Percentiles rank a stretch among this genome's conserved stretches.
Conservation (phyloP, 495 filamentous ascomycete genomes). For the Aspergillus steynii region DNA sequence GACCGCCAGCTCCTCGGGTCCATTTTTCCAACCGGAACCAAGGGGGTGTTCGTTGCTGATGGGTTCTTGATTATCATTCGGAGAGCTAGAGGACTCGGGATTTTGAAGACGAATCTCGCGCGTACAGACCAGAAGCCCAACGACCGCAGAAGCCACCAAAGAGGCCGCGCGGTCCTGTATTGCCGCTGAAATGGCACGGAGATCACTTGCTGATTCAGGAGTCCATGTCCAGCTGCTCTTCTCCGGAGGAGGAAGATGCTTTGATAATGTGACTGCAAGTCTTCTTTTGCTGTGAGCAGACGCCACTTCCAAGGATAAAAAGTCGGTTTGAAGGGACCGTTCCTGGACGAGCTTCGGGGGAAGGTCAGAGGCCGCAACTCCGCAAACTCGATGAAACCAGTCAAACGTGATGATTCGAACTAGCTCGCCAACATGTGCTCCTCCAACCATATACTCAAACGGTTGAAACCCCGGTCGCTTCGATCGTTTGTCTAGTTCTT, state of each 20-base stretch:
- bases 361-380: conserved; percentile 15
- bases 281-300: conserved; percentile 31
- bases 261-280: conserved; percentile 42
- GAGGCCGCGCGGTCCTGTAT: conserved; percentile 64
- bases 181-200: conserved; percentile 55
- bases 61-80: background rate
- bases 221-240: conserved; percentile 54
- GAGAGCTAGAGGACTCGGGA: conserved; percentile 13
- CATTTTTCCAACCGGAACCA: conserved; percentile 23
- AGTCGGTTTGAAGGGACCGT: conserved; percentile 63
- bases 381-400: conserved; percentile 47
- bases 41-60: background rate
- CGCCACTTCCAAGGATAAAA: conserved; percentile 60
- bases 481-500: conserved; percentile 55
- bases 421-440: conserved; percentile 57
- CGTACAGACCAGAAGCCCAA: conserved; percentile 62
- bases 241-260: conserved; percentile 27
- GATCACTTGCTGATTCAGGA: conserved; percentile 46
- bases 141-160: conserved; percentile 62
- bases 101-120: conserved; percentile 49
- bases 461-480: conserved; percentile 75
- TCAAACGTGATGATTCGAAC: conserved; percentile 64
- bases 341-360: background rate
- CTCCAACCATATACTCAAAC: conserved; percentile 78
- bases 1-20: conserved; percentile 60